Conservation (phyloP, 1,139 yeast species). For the Pichia sp. region DNA sequence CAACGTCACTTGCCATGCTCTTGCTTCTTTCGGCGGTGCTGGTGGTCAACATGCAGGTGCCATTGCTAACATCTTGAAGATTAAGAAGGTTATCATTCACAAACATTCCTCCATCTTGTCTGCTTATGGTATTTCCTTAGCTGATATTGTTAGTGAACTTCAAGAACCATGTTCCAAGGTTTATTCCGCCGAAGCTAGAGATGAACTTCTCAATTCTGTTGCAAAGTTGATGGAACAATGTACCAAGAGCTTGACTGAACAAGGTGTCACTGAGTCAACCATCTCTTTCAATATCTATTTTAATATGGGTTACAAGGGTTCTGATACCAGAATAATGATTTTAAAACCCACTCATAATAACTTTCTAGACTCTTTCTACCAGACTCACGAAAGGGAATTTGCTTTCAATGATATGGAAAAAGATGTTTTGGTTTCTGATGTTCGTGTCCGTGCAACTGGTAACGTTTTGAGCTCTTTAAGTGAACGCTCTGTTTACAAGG, state of each 20-base stretch:
- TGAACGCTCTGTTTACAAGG: slow-evolving; percentile 16
- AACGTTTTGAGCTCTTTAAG: slow-evolving; percentile 26
- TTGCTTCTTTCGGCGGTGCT: slow-evolving; percentile 51
- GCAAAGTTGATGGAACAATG: slow-evolving; percentile 30
- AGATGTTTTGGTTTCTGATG: slow-evolving; percentile 69
- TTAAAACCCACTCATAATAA: slow-evolving; percentile 26
- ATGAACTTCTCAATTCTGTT: slow-evolving; percentile 30
- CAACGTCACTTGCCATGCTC: slow-evolving; percentile 35
- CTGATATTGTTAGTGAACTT: slow-evolving; percentile 53
- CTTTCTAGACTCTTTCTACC: slow-evolving; percentile 18
- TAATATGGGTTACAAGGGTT: slow-evolving; percentile 78
- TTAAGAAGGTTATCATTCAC: slow-evolving; percentile 39
- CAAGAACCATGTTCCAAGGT: slow-evolving; percentile 49
- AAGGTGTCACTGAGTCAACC: slow-evolving; percentile 36
- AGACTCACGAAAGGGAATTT: slow-evolving; percentile 56
- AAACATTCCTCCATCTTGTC: slow-evolving; percentile 47
- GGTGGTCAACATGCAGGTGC: slow-evolving; percentile 52
- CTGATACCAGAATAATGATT: slow-evolving; percentile 79
- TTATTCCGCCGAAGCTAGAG: slow-evolving; percentile 27
- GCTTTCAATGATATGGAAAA: slow-evolving; percentile 55
- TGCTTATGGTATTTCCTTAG: slow-evolving; percentile 50
- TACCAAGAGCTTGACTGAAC: slow-evolving; percentile 31
- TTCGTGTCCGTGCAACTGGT: slow-evolving; percentile 68
- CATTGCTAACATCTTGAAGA: slow-evolving; percentile 41
- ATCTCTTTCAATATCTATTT: slow-evolving; percentile 49